A percentile compares a stretch with the other conserved stretches of the same genome.
Conservation (phyloP, 805 yeast genomes). For the Jamesozyma hellenica region DNA sequence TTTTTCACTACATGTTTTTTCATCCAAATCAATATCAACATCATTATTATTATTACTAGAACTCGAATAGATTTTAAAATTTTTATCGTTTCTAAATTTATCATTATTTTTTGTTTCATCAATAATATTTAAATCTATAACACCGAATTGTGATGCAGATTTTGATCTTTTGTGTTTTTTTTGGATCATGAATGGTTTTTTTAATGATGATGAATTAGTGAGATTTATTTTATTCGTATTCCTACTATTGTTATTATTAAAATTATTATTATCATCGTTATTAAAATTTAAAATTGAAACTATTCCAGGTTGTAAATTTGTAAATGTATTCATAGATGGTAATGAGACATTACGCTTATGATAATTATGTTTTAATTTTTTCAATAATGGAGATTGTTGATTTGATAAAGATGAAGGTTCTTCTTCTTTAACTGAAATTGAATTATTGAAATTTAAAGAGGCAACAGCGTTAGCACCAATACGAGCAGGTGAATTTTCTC, state of each 20-base stretch:
- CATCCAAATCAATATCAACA: constrained; percentile 12
- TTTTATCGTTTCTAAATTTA: background rate
- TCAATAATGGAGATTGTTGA: constrained; percentile 3
- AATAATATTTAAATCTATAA: constrained; percentile 22
- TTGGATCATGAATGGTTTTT: constrained; percentile 7
- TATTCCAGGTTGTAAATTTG: constrained; percentile 8
- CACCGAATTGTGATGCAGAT: constrained; percentile 23
- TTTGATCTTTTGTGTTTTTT: constrained; percentile 22
- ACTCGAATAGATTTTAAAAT: background rate
- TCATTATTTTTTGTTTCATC: constrained; percentile 8
- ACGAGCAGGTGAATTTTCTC: constrained; percentile 58
- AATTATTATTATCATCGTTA: background rate
- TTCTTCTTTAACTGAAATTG: constrained; percentile 22
- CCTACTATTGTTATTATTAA: background rate
- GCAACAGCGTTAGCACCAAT: constrained; percentile 69
- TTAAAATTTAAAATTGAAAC: constrained; percentile 17
- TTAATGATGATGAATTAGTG: background rate
- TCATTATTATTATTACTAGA: background rate
- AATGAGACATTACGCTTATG: constrained; percentile 19
- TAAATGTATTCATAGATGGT: constrained; percentile 12
- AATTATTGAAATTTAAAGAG: constrained; percentile 26
- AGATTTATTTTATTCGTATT: background rate
- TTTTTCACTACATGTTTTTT: constrained; percentile 26
- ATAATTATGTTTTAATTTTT: background rate
- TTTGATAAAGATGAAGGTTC: constrained; percentile 5